Percentiles rank a stretch among this genome's conserved stretches.
Evolutionary conservation across 2,329 filamentous ascomycete genomes (phyloP).

Genomic region (Diaporthe eres): DNA sequence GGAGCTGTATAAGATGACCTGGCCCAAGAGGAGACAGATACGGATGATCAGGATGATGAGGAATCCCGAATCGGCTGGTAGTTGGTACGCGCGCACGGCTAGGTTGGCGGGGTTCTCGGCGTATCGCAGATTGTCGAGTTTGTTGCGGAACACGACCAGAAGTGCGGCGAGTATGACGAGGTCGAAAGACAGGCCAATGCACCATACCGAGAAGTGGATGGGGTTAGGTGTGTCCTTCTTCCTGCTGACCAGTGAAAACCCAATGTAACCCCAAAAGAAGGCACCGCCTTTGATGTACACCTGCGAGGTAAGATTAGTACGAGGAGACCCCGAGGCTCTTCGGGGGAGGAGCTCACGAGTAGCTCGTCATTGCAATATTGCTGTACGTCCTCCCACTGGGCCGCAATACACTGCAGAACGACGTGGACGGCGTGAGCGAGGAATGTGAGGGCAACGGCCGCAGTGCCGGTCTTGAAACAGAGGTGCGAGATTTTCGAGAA

Average conservation of each 20-base stretch:
- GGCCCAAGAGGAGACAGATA: constrained; percentile 34
- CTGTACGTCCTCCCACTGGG: constrained; percentile 54
- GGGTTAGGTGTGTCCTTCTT: constrained; percentile 84
- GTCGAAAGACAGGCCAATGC: constrained; percentile 80
- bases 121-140: constrained; percentile 45
- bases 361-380: constrained; percentile 40
- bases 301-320: constrained; percentile 58
- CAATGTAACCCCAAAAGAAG: constrained; percentile 88
- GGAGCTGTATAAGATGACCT: constrained; percentile 50
- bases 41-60: constrained; percentile 37
- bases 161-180: constrained; percentile 78
- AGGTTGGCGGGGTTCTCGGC: constrained; percentile 59
- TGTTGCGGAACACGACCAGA: constrained; percentile 75
- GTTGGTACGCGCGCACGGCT: constrained; percentile 61
- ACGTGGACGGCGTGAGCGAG: constrained; percentile 81
- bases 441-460: constrained; percentile 80
- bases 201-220: constrained; percentile 86
- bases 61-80: constrained; percentile 37
- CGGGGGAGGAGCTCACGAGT: constrained; percentile 35
- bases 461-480: constrained; percentile 82
- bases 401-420: constrained; percentile 79
- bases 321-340: not conserved
- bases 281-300: constrained; percentile 88
- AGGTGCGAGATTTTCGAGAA: constrained; percentile 70
- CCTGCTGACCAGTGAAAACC: constrained; percentile 85